These are phyloP conservation scores for Quillaja saponaria DNA, from an alignment of 306 rosid species.

Conservation along the genomic window DNA sequence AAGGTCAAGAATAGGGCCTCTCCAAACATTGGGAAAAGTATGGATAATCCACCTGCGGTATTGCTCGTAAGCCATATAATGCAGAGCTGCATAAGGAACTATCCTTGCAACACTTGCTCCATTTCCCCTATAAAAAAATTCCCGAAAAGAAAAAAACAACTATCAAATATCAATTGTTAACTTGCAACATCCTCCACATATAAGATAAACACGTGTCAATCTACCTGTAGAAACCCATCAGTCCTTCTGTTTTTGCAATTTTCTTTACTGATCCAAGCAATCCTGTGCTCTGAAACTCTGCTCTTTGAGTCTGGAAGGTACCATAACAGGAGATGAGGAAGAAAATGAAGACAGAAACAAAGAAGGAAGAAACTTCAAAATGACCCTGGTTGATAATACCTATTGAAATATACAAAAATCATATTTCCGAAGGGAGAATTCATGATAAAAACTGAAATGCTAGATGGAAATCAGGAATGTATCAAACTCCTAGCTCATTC, in stretches of 20 bases:
- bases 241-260: conserved; percentile 79
- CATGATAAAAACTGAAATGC: not conserved
- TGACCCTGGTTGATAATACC: not conserved
- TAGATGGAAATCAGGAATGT: too few species aligned
- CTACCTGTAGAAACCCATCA: conserved; percentile 80
- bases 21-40: conserved; percentile 63
- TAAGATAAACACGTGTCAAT: conserved; percentile 14
- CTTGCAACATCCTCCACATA: conserved; percentile 10
- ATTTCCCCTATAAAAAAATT: conserved; percentile 67
- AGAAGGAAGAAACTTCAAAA: not conserved
- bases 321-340: conserved; percentile 1
- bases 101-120: conserved; percentile 98
- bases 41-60: conserved; percentile 84
- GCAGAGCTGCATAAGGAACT: conserved; percentile 93
- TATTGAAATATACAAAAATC: not conserved
- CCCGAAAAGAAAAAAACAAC: not conserved
- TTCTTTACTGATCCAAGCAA: conserved; percentile 59
- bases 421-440: conserved; percentile 1
- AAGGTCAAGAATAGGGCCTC: conserved; percentile 93
- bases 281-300: conserved; percentile 76
- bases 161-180: conserved; percentile 5
- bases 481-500: not conserved
- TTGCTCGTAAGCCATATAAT: conserved; percentile 86
- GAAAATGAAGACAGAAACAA: not conserved
- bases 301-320: conserved; percentile 69